Conservation (phyloP, 352 stramenopile genomes). For the Phytophthora tentaculata region DNA sequence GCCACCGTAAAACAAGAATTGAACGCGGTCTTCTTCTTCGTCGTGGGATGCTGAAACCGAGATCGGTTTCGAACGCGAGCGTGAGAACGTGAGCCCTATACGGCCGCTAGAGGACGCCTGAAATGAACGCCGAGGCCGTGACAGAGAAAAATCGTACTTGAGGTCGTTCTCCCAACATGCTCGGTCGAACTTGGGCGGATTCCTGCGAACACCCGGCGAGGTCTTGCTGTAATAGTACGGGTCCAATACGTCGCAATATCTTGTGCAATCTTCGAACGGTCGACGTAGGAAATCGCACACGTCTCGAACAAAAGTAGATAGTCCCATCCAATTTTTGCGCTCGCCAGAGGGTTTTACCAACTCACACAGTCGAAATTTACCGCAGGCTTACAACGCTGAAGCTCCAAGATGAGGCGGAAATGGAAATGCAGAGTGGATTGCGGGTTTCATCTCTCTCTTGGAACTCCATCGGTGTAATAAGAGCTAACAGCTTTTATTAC, state of each 20-base stretch:
- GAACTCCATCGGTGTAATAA: no score
- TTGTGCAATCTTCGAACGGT: slow-evolving; percentile 39
- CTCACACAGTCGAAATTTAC: no score
- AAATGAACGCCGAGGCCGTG: slow-evolving; percentile 22
- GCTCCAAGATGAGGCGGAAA: no score
- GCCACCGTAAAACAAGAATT: slow-evolving; percentile 59
- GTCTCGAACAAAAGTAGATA: slow-evolving; percentile 18
- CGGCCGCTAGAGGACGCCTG: slow-evolving; percentile 9
- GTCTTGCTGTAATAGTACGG: slow-evolving; percentile 35
- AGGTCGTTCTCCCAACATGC: slow-evolving; percentile 29
- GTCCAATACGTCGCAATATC: slow-evolving; percentile 31
- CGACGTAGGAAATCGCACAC: slow-evolving; percentile 32
- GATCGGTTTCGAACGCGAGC: slow-evolving; percentile 9
- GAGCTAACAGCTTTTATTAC: no score
- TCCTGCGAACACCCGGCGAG: slow-evolving; percentile 34
- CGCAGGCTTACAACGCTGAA: no score
- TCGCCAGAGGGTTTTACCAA: no score
- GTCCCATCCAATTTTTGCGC: no score
- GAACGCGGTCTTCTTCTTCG: slow-evolving; percentile 33
- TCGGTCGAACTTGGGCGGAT: slow-evolving; percentile 32
- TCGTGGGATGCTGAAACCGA: background rate
- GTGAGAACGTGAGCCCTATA: slow-evolving; percentile 17
- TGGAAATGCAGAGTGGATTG: no score
- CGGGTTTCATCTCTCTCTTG: no score
- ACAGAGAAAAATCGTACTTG: slow-evolving; percentile 36